phyloP scores from a whole-genome alignment of 2,329 filamentous ascomycete species.

The Fusarium bulbicola region DNA sequence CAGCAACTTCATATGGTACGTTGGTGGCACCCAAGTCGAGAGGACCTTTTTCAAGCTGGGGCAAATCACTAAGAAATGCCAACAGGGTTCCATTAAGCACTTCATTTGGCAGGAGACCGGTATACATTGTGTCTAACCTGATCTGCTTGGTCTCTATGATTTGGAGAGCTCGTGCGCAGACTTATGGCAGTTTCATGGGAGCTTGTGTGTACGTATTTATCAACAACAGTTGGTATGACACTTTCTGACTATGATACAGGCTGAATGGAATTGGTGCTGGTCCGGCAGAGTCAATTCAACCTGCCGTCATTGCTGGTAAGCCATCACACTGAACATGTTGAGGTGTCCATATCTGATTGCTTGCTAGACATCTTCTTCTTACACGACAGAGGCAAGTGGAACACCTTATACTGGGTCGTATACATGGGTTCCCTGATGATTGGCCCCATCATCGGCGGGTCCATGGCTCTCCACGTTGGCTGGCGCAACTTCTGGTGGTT shows the following conservation, averaged over 20 bases:
- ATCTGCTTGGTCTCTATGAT: not conserved
- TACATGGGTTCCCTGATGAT: not conserved
- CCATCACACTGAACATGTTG: no score
- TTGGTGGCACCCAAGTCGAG: no score
- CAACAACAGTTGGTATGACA: not conserved
- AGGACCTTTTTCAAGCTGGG: accelerated
- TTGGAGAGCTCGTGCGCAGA: not conserved
- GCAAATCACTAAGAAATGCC: not conserved
- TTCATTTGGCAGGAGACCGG: not conserved
- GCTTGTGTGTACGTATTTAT: not conserved
- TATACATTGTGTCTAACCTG: not conserved
- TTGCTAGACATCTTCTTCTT: not conserved
- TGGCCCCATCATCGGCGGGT: not conserved
- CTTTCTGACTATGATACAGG: not conserved
- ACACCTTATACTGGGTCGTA: not conserved
- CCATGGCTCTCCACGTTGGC: not conserved
- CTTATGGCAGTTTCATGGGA: not conserved
- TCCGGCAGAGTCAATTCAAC: not conserved
- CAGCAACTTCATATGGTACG: not conserved
- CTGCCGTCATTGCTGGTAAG: not conserved
- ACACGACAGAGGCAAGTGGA: not conserved
- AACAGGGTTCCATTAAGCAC: not conserved
- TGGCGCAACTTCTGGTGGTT: slow-evolving; percentile 2
- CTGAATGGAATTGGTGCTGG: not conserved
- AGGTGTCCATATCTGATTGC: not conserved